Conservation (phyloP, 331 rosid species). For the Stylosanthes scabra region DNA sequence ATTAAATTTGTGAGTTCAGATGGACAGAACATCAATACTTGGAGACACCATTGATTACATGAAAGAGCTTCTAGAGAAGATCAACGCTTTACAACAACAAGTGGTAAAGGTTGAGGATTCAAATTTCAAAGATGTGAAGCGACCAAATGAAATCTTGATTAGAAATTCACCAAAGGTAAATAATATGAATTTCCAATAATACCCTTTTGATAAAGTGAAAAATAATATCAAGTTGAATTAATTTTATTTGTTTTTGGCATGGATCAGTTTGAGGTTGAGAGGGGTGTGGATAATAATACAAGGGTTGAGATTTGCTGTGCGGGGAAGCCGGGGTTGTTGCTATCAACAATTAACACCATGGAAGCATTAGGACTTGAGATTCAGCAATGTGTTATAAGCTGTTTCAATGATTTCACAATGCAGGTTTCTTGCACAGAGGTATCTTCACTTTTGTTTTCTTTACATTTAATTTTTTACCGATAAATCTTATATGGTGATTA, state of each 20-base stretch:
- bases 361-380: constrained; percentile 92
- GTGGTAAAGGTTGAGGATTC: constrained; percentile 44
- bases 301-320: constrained; percentile 80
- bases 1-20: constrained; percentile 32
- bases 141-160: constrained; percentile 63
- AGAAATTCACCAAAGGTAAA: constrained; percentile 89
- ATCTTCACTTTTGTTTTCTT: background rate
- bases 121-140: constrained; percentile 59
- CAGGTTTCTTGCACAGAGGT: constrained; percentile 98
- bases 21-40: constrained; percentile 94
- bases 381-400: constrained; percentile 93
- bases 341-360: constrained; percentile 71
- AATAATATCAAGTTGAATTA: background rate
- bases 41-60: constrained; percentile 96
- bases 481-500: too few relatives aligned
- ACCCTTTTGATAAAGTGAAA: background rate
- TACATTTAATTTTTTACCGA: too few relatives aligned
- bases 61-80: constrained; percentile 86
- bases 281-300: constrained; percentile 55
- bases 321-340: constrained; percentile 81
- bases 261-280: constrained; percentile 84
- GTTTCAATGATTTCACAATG: constrained; percentile 91
- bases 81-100: constrained; percentile 66
- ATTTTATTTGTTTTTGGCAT: background rate
- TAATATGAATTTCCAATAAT: too few relatives aligned